Percentiles rank a stretch among this genome's conserved stretches.
Conservation (phyloP, 1,284 basidiomycete genomes). For the Rugosomyces carneus region DNA sequence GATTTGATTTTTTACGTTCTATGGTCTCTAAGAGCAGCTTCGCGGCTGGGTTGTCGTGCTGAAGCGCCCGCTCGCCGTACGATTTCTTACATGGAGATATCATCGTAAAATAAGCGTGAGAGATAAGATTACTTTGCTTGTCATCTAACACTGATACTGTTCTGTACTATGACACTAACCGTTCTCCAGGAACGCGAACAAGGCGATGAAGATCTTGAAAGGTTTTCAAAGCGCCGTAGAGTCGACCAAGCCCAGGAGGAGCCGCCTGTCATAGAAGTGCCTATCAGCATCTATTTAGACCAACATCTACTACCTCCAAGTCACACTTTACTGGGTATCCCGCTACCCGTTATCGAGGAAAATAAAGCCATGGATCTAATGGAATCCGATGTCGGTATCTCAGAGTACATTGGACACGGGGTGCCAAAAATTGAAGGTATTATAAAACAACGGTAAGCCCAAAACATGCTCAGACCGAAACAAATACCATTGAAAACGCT, state of each 20-base stretch:
- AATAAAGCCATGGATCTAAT: conserved; percentile 54
- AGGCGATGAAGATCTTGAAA: conserved; percentile 38
- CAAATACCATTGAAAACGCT: conserved; percentile 5
- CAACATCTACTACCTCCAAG: conserved; percentile 65
- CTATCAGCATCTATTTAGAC: conserved; percentile 11
- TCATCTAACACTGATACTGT: neutral
- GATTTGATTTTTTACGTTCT: conserved; percentile 85
- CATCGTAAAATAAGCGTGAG: conserved; percentile 27
- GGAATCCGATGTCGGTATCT: conserved; percentile 87
- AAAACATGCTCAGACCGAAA: conserved; percentile 3
- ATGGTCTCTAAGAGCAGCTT: conserved; percentile 77
- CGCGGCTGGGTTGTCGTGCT: conserved; percentile 71
- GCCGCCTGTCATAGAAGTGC: conserved; percentile 15
- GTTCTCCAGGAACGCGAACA: conserved; percentile 48
- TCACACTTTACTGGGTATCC: conserved; percentile 55
- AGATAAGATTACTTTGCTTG: conserved; percentile 9
- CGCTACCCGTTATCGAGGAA: conserved; percentile 40
- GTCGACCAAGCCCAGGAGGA: conserved; percentile 28
- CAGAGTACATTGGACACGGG: conserved; percentile 73
- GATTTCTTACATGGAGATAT: conserved; percentile 38
- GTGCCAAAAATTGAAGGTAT: conserved; percentile 80
- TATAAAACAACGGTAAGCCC: conserved; percentile 83
- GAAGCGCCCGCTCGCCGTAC: conserved; percentile 61
- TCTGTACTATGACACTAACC: conserved; percentile 24
- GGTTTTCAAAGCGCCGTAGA: conserved; percentile 53